Conservation (phyloP, 345 rosid species). For the Anastatica hierochuntica region DNA sequence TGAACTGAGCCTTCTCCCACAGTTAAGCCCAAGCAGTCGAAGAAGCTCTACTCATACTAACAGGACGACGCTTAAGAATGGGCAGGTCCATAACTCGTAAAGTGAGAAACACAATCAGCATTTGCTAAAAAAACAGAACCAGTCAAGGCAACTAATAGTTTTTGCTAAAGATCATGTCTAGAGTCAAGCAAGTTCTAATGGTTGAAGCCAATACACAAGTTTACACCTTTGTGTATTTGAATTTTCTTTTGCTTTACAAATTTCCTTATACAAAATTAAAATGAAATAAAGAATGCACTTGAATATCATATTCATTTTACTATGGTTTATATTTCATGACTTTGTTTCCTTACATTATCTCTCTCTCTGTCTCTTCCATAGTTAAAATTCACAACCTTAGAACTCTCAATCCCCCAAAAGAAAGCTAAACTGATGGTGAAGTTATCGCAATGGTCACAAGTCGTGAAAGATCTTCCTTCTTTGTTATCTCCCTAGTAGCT, state of each 20-base stretch:
- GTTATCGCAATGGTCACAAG: constrained; percentile 69
- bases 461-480: constrained; percentile 39
- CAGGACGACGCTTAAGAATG: constrained; percentile 74
- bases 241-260: too few species aligned
- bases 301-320: constrained; percentile 22
- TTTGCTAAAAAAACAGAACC: constrained; percentile 29
- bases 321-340: constrained; percentile 19
- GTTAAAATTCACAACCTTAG: background rate
- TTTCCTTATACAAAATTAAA: too few species aligned
- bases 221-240: too few species aligned
- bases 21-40: constrained; percentile 58
- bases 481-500: constrained; percentile 44
- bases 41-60: constrained; percentile 63
- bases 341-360: constrained; percentile 12
- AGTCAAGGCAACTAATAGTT: too few species aligned
- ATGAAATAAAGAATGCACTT: too few species aligned
- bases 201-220: constrained; percentile 2
- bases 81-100: constrained; percentile 85
- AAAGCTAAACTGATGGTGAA: constrained; percentile 28
- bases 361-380: constrained; percentile 5
- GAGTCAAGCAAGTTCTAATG: background rate
- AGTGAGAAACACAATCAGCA: constrained; percentile 35
- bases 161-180: background rate
- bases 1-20: constrained; percentile 57
- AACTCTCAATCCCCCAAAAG: too few species aligned